Conservation (phyloP, 345 rosid genomes). For the Citrus maxima region DNA sequence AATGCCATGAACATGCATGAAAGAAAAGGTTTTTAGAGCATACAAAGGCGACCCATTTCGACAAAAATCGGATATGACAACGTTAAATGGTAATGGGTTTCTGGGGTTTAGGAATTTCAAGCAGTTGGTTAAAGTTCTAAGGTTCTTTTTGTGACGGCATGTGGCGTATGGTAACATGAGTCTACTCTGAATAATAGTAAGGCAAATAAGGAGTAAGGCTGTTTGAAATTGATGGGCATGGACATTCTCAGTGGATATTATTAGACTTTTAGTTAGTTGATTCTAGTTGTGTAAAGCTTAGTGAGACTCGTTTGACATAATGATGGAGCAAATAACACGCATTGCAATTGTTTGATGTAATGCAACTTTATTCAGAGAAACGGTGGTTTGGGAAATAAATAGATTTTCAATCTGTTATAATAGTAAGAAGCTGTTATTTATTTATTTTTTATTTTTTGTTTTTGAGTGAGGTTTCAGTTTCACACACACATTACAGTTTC, state of each 20-base stretch:
- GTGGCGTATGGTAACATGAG: slow-evolving; percentile 33
- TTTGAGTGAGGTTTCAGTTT: too few relatives aligned
- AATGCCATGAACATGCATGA: slow-evolving; percentile 42
- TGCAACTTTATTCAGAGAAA: background rate
- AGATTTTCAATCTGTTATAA: background rate
- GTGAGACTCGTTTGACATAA: slow-evolving; percentile 3
- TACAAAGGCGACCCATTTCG: slow-evolving; percentile 35
- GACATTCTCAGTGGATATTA: slow-evolving; percentile 14
- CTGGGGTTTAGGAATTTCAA: slow-evolving; percentile 28
- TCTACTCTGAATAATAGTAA: slow-evolving; percentile 13
- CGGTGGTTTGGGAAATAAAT: background rate
- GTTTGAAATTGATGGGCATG: slow-evolving; percentile 35
- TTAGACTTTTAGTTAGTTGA: slow-evolving; percentile 10
- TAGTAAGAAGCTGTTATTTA: too few relatives aligned
- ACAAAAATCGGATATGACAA: slow-evolving; percentile 34
- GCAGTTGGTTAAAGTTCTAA: slow-evolving; percentile 27
- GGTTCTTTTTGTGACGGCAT: slow-evolving; percentile 19
- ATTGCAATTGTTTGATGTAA: background rate
- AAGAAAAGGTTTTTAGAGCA: slow-evolving; percentile 36
- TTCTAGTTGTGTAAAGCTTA: slow-evolving; percentile 17
- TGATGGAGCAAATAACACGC: background rate
- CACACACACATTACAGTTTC: background rate
- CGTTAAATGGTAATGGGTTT: slow-evolving; percentile 43
- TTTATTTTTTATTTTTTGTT: too few relatives aligned
- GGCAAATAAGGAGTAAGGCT: slow-evolving; percentile 26